Evolutionary conservation across 164 flowering plant species (phyloP), one percentile per base, ranked within the genome.

Genomic region (Chimonanthus praecox): DNA sequence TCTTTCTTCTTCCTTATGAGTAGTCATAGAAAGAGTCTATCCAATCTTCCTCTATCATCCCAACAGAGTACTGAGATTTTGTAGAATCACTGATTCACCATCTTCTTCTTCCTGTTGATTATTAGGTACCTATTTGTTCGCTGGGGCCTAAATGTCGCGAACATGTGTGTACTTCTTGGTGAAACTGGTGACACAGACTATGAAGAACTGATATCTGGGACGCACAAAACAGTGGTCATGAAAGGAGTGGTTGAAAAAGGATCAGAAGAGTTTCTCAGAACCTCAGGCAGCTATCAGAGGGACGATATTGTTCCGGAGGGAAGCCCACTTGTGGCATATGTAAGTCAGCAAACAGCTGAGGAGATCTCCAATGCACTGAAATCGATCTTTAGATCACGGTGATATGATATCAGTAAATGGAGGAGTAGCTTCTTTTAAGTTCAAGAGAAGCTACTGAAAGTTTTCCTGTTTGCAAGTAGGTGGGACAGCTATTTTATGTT

Each of bases 111-210:
- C 4, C 3, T 61, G 69, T 21, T 72, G 33, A 70, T 73, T 44
- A 11, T 18, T 58, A 91, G 99, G 90, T 94, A 93, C 84, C 84
- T 95, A 4, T 94, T 92, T 62, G 98, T 94, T 8, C 93, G 99
- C 6, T 95, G 99, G 99, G 87, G 94, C 72, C 49, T 94, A 77
- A 90, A 92, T 21, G 90, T 94, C 1, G 86, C 97, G 33, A 94
- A 92, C 81, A 90, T 95, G 97, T 89, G 67, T 58, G 96, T 95
- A 47, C 66, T 95, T 68, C 85, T 90, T 15, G 98, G 99, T 1
- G 99, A 94, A 71, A 82, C 83, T 0, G 98, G 98, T 2, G 99
- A 95, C 72, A 90, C 98, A 0, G 99, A 95, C 72, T 82, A 90
- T 68, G 99, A 95, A 71, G 99, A 92, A 73, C 75, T 94, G 74